phyloP scores from a whole-genome alignment of 768 basidiomycete genomes.

The Pulveroboletus ravenelii region DNA sequence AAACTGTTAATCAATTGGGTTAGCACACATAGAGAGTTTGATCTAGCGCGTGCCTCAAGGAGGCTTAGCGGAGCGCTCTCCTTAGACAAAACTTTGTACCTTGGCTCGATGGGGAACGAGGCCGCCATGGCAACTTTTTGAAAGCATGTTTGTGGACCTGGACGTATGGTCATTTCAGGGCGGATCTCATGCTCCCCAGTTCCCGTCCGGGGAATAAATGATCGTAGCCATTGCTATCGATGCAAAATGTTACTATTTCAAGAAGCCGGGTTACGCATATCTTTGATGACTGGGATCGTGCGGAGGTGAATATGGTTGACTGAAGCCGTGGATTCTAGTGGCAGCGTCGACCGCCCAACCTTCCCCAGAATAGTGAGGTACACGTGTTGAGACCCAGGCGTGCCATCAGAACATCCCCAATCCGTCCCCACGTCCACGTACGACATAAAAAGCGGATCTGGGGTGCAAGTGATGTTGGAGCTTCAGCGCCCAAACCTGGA shows the following conservation, averaged over 20 bases:
- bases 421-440: not conserved
- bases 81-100: not conserved
- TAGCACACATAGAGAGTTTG: not conserved
- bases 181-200: not conserved
- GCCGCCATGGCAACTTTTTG: not conserved
- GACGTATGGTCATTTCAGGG: not conserved
- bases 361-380: not conserved
- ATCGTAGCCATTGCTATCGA: not conserved
- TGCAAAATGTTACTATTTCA: not conserved
- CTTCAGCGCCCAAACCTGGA: too few species aligned
- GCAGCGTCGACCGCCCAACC: not conserved
- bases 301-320: not conserved
- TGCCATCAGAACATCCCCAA: not conserved
- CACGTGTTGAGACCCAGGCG: not conserved
- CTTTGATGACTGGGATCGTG: not conserved
- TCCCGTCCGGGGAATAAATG: not conserved
- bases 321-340: not conserved
- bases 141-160: not conserved
- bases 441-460: not conserved
- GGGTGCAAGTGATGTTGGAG: not conserved
- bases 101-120: not conserved
- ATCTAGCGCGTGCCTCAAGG: not conserved
- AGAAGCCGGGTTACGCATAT: not conserved
- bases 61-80: not conserved
- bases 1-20: not conserved